Base-by-base conservation (phyloP, 2,329 filamentous ascomycete genomes). In the Gliomastix tumulicola region DNA sequence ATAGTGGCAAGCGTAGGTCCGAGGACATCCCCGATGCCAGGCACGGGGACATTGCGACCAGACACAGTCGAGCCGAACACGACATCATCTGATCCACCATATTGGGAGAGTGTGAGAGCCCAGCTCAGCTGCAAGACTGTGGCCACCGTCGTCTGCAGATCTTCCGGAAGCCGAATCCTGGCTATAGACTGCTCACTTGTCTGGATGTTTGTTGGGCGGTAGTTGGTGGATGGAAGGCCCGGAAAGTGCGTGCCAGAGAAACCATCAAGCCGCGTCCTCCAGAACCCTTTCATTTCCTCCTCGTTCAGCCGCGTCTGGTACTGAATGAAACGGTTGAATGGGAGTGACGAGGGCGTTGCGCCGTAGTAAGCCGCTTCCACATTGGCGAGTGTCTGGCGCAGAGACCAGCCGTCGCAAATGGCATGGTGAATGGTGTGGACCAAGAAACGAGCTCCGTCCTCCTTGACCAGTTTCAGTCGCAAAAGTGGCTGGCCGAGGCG, bases 321-420 rank as follows among this genome's bases (percentile, higher is more conserved):
- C 28, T 55, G 54, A 41, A 67, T 63, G 39, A 66, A 67, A 21
- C 59, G 49, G 33, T 58, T 62, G 48, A 66, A 67, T 5, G 41
- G 39, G 6, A n/a, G 32, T 18, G 13, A 56, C 47, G 16, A 59
- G 53, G 0, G 57, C 21, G 4, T 21, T 6, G 16, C 25, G 11
- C 39, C 30, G 15, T 27, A 11, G 21, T 41, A 37, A 22, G 23
- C 38, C 18, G 16, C 11, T 7, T 35, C 11, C 6, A 45, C 17
- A 10, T 16, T 30, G 6, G 38, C 23, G 21, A 37, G 20, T 15
- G 41, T 21, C 7, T 37, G 16, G 3, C 17, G 27, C 10, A 38
- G 34, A 10, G 42, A 30, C 35, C 35, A 36, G 9, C 35, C 35
- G 16, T 36, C 35, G 23, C n/a, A 36, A 6, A 16, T 30, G n/a